A percentile compares a stretch with the other conserved stretches of the same genome.
phyloP scores from a whole-genome alignment of 768 basidiomycete species.

The Trametes gibbosa region DNA sequence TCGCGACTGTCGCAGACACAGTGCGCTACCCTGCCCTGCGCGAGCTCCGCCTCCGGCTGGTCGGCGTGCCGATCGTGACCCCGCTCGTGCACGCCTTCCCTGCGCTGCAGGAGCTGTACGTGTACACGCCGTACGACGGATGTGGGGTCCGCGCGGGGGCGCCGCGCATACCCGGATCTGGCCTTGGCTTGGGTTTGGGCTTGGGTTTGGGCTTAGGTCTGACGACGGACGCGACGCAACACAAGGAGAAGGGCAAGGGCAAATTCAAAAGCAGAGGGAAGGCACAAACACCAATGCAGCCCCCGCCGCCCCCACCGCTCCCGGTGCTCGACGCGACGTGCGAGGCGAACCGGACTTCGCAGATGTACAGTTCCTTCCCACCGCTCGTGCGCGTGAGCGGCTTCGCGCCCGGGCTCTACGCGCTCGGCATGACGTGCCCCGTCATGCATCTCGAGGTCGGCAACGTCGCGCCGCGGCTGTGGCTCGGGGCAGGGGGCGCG shows the following conservation, averaged over 20 bases:
- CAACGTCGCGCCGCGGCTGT: not conserved
- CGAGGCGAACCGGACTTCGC: conserved; percentile 8
- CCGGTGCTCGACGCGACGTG: conserved; percentile 9
- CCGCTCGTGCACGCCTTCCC: conserved; percentile 18
- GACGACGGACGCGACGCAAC: no score
- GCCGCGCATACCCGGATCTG: not conserved
- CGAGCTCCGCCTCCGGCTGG: conserved; percentile 8
- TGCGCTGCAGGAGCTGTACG: conserved; percentile 1
- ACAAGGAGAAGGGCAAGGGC: no score
- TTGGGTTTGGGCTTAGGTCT: no score
- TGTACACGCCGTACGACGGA: conserved; percentile 17
- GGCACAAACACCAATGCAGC: not conserved
- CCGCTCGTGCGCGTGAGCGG: conserved; percentile 8
- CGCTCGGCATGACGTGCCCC: conserved; percentile 9
- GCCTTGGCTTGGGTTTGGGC: no score
- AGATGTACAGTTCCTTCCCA: conserved; percentile 15
- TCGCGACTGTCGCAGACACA: conserved; percentile 11
- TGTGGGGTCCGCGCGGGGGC: not conserved
- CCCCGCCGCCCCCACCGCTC: not conserved
- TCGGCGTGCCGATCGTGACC: conserved; percentile 11
- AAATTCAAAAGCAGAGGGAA: no score
- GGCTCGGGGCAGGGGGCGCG: not conserved
- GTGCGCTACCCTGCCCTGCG: conserved; percentile 14
- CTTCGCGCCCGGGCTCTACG: conserved; percentile 14
- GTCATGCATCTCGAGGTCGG: conserved; percentile 6